Evolutionary conservation across 352 stramenopile species (phyloP).

Genomic region (Elongisporangium anandrum): DNA sequence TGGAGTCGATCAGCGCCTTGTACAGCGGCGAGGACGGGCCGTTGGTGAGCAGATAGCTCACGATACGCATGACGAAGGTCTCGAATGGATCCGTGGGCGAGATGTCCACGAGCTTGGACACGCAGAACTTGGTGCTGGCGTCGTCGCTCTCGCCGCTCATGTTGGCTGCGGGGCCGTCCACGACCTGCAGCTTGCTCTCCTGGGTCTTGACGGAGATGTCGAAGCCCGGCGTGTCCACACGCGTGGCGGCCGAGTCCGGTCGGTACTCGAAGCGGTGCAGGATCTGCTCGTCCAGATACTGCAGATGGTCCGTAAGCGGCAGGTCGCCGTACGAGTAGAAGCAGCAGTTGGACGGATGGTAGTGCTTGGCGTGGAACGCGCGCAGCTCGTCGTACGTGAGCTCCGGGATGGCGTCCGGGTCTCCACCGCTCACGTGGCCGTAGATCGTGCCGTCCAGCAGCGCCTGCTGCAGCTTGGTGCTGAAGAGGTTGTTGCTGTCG

Average conservation of each 20-base stretch:
- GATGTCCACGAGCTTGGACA: conserved; percentile 65
- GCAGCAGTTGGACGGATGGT: conserved; percentile 87
- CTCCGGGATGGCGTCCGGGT: conserved; percentile 62
- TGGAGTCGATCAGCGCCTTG: conserved; percentile 75
- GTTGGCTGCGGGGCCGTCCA: conserved; percentile 57
- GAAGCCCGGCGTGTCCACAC: conserved; percentile 42
- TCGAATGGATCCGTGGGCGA: conserved; percentile 65
- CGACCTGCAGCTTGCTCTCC: conserved; percentile 22
- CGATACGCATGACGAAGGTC: conserved; percentile 74
- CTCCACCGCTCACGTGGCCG: conserved; percentile 75
- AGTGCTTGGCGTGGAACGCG: conserved; percentile 78
- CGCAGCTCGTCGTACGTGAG: conserved; percentile 77
- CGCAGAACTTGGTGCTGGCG: conserved; percentile 78
- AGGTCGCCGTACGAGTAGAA: conserved; percentile 91
- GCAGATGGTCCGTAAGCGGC: conserved; percentile 66
- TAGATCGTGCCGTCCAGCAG: conserved; percentile 90
- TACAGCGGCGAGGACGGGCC: conserved; percentile 77
- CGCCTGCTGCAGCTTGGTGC: conserved; percentile 85
- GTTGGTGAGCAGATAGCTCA: conserved; percentile 77
- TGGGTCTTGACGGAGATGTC: conserved; percentile 17
- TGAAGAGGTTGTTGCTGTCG: conserved; percentile 91
- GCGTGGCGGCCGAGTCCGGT: conserved; percentile 37
- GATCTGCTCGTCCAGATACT: conserved; percentile 69
- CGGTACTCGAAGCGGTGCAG: conserved; percentile 63
- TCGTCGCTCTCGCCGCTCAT: conserved; percentile 47